Evolutionary conservation across 257 asterid species (phyloP), one percentile per base, ranked within the genome.

Genomic region (Eucommia ulmoides): DNA sequence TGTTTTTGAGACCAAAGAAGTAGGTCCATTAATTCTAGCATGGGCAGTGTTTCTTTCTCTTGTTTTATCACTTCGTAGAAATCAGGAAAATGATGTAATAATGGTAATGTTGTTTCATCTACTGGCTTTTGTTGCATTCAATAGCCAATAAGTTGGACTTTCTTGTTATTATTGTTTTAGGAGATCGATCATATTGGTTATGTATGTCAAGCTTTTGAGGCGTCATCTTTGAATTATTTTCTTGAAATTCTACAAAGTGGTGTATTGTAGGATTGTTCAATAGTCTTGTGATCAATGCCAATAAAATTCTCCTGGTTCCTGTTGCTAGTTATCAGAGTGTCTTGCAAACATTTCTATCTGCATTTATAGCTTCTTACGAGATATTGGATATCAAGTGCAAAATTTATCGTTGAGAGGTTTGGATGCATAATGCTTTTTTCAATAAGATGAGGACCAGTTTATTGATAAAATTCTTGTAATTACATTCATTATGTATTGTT

Each of bases 21-120:
- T 74, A 10, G 98, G 98, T 21, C 96, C 88, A 23, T 62, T 89
- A 68, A 66, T 85, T 64, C 93, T 85, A 45, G 82, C 96, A 49
- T 89, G 98, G 98, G 96, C 96, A 18, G 84, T 79, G 46, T 85
- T 89, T 72, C 88, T 85, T 55, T 81, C 93, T 74, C 94, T 89
- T 50, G 54, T 82, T 57, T 80, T 81, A 47, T 77, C 94, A 55
- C 96, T 89, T 59, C 93, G 96, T 25, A 84, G 59, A 33, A 80
- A 69, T 70, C 92, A 81, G 68, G 78, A 71, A 62, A 77, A 63
- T 56, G 62, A 49, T 62, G 54, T 65, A 55, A 69, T 83, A 65
- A 66, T 56, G 96, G 98, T 89, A 82, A 29, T 29, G 38, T 29
- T 29, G 38, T 29, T 29, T 29, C 12, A 5, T 29, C 8, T 29